These are phyloP conservation scores for Thermothelomyces thermophilus DNA, from an alignment of 2,329 filamentous ascomycete genomes.

Conservation along the genomic window DNA sequence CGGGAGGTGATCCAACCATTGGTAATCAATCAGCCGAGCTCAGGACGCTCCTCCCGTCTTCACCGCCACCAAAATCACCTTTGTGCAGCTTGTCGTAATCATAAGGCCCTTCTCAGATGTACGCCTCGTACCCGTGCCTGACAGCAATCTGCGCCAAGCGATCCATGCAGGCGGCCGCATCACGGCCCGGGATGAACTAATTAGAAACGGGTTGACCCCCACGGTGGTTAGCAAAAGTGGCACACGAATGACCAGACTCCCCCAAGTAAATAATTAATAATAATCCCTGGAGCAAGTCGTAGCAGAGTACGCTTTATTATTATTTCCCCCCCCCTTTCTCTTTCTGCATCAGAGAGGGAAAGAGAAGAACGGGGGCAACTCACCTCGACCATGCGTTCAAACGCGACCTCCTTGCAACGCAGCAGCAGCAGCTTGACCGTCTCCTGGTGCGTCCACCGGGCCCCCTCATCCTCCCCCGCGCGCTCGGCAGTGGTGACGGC, in stretches of 20 bases:
- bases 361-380: neutral
- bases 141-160: neutral
- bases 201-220: neutral
- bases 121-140: conserved; percentile 1
- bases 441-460: conserved; percentile 2
- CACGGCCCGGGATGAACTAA: conserved; percentile 1
- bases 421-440: conserved; percentile 1
- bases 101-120: neutral
- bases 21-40: no score
- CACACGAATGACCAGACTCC: no score
- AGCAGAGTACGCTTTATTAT: neutral
- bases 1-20: no score
- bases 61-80: no score
- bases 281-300: no score
- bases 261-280: no score
- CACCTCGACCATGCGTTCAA: neutral
- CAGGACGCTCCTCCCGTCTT: no score
- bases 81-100: no score
- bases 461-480: neutral
- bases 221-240: neutral
- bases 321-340: neutral
- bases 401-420: neutral
- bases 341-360: neutral
- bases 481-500: neutral
- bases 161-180: neutral